phyloP scores from a whole-genome alignment of 768 basidiomycete genomes.

The Multifurca ochricompacta region DNA sequence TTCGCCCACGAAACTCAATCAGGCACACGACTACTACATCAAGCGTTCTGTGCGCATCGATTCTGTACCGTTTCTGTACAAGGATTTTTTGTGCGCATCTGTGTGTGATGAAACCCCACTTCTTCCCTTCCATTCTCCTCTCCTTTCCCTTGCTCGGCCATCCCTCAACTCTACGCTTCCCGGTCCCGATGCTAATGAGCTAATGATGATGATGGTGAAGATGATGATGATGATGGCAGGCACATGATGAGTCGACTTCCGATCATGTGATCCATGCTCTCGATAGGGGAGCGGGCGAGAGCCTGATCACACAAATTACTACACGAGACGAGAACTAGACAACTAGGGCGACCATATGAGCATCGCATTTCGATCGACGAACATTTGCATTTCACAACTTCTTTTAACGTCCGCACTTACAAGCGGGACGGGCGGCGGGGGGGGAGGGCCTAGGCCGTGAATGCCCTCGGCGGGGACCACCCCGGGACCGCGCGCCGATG shows the following conservation, averaged over 20 bases:
- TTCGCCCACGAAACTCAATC: conserved; percentile 4
- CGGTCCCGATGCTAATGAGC: conserved; percentile 8
- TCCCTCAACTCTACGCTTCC: neutral
- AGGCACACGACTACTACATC: neutral
- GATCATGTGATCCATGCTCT: neutral
- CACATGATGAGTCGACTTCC: neutral
- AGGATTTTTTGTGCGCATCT: neutral
- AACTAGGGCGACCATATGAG: no score
- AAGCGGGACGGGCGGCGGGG: neutral
- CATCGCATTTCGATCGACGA: no score
- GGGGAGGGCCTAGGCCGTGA: neutral
- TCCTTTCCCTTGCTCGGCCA: neutral
- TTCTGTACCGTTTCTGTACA: conserved; percentile 1
- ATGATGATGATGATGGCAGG: neutral
- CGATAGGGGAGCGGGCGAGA: neutral
- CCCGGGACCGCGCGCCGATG: neutral
- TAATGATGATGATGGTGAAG: no score
- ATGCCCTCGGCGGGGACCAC: conserved; percentile 1
- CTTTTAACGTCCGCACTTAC: neutral
- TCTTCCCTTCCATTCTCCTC: neutral
- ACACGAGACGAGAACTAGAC: no score
- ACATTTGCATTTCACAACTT: no score
- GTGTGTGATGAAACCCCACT: neutral
- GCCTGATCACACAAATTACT: neutral
- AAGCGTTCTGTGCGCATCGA: neutral